Conservation (phyloP, 495 filamentous ascomycete genomes). For the Bombardia bombarda region DNA sequence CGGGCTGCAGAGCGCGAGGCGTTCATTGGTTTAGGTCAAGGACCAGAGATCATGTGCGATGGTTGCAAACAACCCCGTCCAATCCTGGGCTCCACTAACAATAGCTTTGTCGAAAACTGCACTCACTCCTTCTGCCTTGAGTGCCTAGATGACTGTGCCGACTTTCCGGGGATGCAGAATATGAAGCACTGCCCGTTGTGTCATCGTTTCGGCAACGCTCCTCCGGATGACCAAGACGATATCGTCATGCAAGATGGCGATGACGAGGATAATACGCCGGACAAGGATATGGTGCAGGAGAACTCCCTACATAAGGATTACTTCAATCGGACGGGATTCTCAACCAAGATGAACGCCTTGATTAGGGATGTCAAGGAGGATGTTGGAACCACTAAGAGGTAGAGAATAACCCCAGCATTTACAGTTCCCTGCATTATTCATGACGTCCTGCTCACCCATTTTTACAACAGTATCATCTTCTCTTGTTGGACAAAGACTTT, state of each 20-base stretch:
- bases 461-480: constrained; percentile 38
- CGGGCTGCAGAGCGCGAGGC: constrained; percentile 9
- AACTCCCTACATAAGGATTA: constrained; percentile 6
- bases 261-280: neutral
- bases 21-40: constrained; percentile 9
- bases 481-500: constrained; percentile 44
- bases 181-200: constrained; percentile 14
- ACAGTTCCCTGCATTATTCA: no score
- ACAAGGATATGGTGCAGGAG: constrained; percentile 1
- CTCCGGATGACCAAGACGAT: neutral
- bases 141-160: constrained; percentile 16
- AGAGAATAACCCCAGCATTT: neutral
- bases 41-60: constrained; percentile 14
- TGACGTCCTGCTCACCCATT: no score
- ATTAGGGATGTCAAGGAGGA: constrained; percentile 6
- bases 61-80: constrained; percentile 16
- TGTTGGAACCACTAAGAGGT: constrained; percentile 4
- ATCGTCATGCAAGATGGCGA: neutral
- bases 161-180: neutral
- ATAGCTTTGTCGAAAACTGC: constrained; percentile 18
- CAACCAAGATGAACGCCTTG: constrained; percentile 8
- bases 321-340: constrained; percentile 6
- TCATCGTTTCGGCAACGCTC: neutral
- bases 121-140: constrained; percentile 24
- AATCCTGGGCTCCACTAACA: constrained; percentile 14